Evolutionary conservation across 805 yeast species (phyloP).

Genomic region (Kluyveromyces aestuarii): DNA sequence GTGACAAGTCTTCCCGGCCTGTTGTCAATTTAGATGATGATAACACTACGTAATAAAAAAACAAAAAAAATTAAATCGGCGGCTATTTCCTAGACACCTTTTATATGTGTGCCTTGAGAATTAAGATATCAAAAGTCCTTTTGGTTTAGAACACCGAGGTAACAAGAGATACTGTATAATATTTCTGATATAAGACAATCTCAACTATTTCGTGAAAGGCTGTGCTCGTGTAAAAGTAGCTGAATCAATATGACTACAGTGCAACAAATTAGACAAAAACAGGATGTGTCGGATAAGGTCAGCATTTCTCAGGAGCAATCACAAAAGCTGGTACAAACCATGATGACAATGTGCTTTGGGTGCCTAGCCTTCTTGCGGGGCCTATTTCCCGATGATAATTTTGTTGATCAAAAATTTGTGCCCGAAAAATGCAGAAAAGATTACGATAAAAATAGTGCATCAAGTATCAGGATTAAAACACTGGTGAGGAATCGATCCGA

Average conservation of each 20-base stretch:
- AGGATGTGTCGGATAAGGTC: conserved; percentile 13
- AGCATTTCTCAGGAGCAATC: conserved; percentile 32
- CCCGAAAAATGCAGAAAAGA: conserved; percentile 28
- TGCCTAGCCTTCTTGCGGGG: conserved; percentile 50
- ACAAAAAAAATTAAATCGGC: background rate
- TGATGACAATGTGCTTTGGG: conserved; percentile 45
- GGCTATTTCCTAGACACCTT: background rate
- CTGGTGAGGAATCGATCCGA: conserved; percentile 37
- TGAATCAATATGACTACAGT: conserved; percentile 14
- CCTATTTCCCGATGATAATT: conserved; percentile 46
- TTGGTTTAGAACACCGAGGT: background rate
- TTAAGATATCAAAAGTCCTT: background rate
- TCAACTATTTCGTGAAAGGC: too few species aligned
- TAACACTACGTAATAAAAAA: background rate
- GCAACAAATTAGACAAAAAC: conserved; percentile 11
- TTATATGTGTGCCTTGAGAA: background rate
- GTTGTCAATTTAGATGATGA: background rate
- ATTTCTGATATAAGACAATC: background rate
- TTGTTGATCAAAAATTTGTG: conserved; percentile 39
- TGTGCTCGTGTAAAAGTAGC: too few species aligned
- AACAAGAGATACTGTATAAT: background rate
- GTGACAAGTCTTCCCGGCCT: background rate
- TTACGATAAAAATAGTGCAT: conserved; percentile 15
- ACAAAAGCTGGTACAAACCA: conserved; percentile 38
- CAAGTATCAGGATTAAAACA: conserved; percentile 39